Evolutionary conservation across 176 grass and related monocot species (phyloP).

Genomic region (Triticum monococcum): DNA sequence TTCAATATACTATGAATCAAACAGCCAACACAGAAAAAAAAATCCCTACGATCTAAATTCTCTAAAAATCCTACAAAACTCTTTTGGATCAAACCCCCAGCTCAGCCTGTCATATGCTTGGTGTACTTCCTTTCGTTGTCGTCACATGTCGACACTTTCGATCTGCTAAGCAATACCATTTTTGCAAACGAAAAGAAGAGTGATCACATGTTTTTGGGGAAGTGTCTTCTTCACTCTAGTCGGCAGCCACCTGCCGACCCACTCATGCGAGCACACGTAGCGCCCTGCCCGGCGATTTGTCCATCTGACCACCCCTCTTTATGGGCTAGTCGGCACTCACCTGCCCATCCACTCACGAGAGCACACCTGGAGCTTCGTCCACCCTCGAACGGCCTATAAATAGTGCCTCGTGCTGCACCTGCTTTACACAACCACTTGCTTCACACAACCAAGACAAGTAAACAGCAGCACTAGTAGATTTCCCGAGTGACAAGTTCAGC

Average conservation of each 20-base stretch:
- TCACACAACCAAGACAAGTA: background rate
- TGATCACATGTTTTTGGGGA: background rate
- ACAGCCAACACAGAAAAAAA: background rate
- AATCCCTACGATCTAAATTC: background rate
- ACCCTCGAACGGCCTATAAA: slow-evolving; percentile 18
- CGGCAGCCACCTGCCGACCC: no score
- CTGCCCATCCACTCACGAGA: background rate
- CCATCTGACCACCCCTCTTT: background rate
- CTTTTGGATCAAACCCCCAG: no score
- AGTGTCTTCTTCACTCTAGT: no score
- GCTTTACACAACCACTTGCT: background rate
- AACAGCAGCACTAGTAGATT: background rate
- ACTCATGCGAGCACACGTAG: no score
- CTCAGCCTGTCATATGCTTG: no score
- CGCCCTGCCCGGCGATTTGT: background rate
- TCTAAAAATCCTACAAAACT: no score
- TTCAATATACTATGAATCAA: background rate
- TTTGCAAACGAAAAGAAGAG: background rate
- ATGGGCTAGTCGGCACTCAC: background rate
- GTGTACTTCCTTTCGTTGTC: background rate
- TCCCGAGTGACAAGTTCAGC: background rate
- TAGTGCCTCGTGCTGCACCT: background rate
- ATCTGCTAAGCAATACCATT: background rate
- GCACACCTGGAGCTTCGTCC: background rate
- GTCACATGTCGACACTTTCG: background rate